Evolutionary conservation across 306 rosid species (phyloP).

Genomic region (Trifolium fragiferum): DNA sequence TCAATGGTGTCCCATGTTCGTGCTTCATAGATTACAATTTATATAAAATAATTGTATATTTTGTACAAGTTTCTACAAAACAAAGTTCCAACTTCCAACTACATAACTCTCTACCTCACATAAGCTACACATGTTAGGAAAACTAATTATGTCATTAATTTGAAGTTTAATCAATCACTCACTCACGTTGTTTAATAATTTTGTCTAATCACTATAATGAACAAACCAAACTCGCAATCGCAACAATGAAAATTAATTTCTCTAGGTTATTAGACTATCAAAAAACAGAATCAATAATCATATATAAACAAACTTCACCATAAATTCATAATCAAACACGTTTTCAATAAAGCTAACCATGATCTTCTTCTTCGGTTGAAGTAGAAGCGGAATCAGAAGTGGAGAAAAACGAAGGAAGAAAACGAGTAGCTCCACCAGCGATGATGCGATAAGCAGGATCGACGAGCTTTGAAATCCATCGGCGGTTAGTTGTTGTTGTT

Average conservation of each 20-base stretch:
- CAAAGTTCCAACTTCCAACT: neutral
- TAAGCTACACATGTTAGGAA: neutral
- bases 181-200: neutral
- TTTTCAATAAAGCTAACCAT: conserved; percentile 41
- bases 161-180: neutral
- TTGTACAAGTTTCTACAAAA: neutral
- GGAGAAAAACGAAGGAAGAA: conserved; percentile 64
- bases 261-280: neutral
- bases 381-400: conserved; percentile 25
- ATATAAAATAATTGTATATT: neutral
- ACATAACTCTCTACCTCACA: neutral
- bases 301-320: neutral
- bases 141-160: neutral
- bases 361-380: conserved; percentile 34
- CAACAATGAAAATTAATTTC: neutral
- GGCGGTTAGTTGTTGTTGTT: conserved; percentile 33
- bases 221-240: neutral
- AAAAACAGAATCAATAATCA: too few species aligned
- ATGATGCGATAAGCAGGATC: conserved; percentile 82
- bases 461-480: conserved; percentile 76
- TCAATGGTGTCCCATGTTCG: too few species aligned
- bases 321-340: neutral
- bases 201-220: neutral
- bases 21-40: neutral
- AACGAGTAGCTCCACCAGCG: conserved; percentile 62